Evolutionary conservation across 2,329 filamentous ascomycete genomes (phyloP).

Genomic region (Penicillium frequentans): DNA sequence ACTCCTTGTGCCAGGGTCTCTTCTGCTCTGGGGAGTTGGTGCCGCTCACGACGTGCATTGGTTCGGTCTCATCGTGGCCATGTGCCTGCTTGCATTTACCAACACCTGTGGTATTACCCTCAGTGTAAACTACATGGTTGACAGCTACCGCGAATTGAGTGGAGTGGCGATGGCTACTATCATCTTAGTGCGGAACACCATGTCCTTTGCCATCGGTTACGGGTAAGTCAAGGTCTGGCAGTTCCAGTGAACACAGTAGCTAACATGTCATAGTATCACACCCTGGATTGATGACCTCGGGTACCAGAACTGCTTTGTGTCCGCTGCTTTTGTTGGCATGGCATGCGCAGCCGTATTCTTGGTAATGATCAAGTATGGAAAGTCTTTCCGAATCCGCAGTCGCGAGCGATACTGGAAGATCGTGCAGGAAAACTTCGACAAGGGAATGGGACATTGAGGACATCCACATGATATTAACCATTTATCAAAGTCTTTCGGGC

Average conservation of each 20-base stretch:
- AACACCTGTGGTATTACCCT: constrained; percentile 39
- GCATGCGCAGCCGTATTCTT: constrained; percentile 39
- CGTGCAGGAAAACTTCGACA: constrained; percentile 34
- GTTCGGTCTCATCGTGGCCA: constrained; percentile 45
- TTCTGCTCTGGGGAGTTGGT: constrained; percentile 44
- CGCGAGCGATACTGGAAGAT: constrained; percentile 40
- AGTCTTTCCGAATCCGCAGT: constrained; percentile 33
- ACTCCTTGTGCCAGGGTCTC: constrained; percentile 34
- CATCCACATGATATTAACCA: too few species aligned
- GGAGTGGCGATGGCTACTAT: constrained; percentile 44
- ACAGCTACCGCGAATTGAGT: constrained; percentile 42
- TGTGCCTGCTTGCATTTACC: constrained; percentile 44
- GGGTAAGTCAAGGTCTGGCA: constrained; percentile 26
- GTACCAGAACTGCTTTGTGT: constrained; percentile 49
- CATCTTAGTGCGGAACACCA: constrained; percentile 50
- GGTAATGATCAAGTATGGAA: constrained; percentile 42
- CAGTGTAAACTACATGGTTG: constrained; percentile 43
- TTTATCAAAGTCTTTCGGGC: too few species aligned
- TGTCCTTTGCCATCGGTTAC: constrained; percentile 49
- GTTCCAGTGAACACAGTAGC: background rate
- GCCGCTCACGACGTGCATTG: constrained; percentile 45
- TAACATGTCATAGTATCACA: constrained; percentile 38
- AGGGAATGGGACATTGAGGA: constrained; percentile 33
- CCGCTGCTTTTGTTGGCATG: constrained; percentile 39
- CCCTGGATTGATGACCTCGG: constrained; percentile 47